Percentiles rank a stretch among this genome's conserved stretches.
phyloP scores from a whole-genome alignment of 1,284 basidiomycete genomes.

The Tilletia walkeri region DNA sequence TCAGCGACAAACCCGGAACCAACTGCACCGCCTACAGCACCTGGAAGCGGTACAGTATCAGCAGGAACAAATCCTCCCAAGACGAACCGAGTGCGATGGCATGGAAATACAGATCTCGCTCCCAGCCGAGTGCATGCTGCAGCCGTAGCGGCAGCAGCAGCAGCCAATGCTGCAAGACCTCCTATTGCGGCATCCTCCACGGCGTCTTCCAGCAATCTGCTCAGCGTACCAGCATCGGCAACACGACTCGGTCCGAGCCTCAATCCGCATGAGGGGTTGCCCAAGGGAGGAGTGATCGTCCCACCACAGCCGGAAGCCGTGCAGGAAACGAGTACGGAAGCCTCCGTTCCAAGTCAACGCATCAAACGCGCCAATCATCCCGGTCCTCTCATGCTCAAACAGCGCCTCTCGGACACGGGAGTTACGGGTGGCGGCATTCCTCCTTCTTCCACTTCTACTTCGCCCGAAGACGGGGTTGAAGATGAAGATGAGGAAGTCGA shows the following conservation, averaged over 20 bases:
- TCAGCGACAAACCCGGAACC: too few species aligned
- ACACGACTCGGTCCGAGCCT: too few species aligned
- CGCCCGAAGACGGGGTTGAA: neutral
- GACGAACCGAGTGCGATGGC: neutral
- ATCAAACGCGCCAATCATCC: constrained; percentile 38
- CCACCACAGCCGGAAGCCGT: too few species aligned
- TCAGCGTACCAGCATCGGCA: too few species aligned
- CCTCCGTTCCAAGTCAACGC: neutral
- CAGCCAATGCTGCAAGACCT: neutral
- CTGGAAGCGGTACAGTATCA: too few species aligned
- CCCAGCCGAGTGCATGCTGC: neutral
- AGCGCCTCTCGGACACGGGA: constrained; percentile 29
- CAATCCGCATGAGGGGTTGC: too few species aligned
- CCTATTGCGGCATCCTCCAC: neutral
- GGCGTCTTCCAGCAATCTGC: neutral
- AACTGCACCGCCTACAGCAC: too few species aligned
- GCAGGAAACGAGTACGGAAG: too few species aligned
- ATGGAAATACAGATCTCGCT: neutral
- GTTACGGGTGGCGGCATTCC: neutral
- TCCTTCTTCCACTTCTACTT: neutral
- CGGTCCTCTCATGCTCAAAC: constrained; percentile 44
- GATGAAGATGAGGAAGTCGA: neutral
- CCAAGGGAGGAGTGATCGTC: too few species aligned
- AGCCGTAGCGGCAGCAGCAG: neutral
- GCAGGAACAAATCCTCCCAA: neutral